Evolutionary conservation across 495 filamentous ascomycete species (phyloP), one percentile per base, ranked within the genome.

Genomic region (Talaromyces stipitatus): DNA sequence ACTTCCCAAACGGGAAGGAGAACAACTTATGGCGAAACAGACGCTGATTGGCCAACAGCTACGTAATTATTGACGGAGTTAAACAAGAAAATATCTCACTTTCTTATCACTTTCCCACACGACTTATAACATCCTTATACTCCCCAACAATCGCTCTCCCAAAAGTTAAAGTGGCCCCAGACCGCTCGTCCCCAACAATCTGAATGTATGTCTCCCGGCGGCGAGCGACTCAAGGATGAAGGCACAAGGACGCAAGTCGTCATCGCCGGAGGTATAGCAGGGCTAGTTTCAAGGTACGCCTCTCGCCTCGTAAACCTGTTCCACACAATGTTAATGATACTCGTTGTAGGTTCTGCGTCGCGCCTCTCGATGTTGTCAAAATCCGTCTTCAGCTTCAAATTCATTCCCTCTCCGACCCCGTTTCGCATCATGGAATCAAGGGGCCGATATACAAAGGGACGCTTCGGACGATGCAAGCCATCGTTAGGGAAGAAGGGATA

Each of bases 291-390:
- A 53, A 85, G 94, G 84, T 86, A 76, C 11, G 24, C 14, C 22
- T 1, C 5, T 52, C 28, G 16, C 10, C 11, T 8, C 58, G 79
- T 91, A 46, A 69, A 84, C 56, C 90, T 94, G n/a, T n/a, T 41
- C 94, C 92, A 60, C 90, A 86, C 14, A 85, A 86, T 52, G 92
- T 82, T 85, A 77, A 41, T 45, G 5, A 14, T 7, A 1, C 45
- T 41, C 11, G 18, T 11, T 29, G 5, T 12, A 90, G 87, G 62
- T 97, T 96, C 77, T 84, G 90, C 63, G 85, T 95, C 69, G 91
- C 91, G 51, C 91, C 91, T 55, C 86, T 97, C 54, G 91, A 97
- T 70, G 91, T 97, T 58, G 84, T 95, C 73, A 97, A 97, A 77
- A 96, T 96, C 72, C 87, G 91, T n/a, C 85, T 96, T 47, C 91